Conservation (phyloP, 2,329 filamentous ascomycete genomes). For the Saccharata proteae region DNA sequence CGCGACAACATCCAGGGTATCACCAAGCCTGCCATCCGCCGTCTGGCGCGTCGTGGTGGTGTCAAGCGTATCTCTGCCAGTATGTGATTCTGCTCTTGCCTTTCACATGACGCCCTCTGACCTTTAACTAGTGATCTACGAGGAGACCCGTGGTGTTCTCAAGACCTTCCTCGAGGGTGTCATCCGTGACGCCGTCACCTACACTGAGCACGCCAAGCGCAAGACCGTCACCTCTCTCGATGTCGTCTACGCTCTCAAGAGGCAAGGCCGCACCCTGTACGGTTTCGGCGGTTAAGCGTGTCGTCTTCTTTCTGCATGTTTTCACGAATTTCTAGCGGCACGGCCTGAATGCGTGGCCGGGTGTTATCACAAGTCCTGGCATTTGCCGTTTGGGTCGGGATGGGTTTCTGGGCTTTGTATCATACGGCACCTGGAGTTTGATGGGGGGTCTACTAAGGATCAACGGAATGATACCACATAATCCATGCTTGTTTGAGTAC, state of each 20-base stretch:
- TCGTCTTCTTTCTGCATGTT: constrained; percentile 5
- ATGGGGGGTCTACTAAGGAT: constrained; percentile 7
- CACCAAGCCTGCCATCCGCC: constrained; percentile 42
- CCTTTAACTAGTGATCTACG: constrained; percentile 53
- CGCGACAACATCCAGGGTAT: constrained; percentile 45
- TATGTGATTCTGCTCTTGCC: constrained; percentile 17
- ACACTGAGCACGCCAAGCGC: constrained; percentile 71
- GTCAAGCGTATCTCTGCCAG: constrained; percentile 42
- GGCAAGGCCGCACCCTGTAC: constrained; percentile 63
- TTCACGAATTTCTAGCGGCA: constrained; percentile 9
- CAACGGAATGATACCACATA: constrained; percentile 9
- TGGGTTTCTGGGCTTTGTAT: constrained; percentile 9
- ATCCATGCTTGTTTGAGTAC: too few species aligned
- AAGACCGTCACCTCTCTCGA: constrained; percentile 63
- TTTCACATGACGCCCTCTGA: constrained; percentile 14
- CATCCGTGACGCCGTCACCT: constrained; percentile 66
- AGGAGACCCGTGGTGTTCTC: constrained; percentile 65
- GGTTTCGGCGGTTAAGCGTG: constrained; percentile 71
- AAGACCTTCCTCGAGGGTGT: constrained; percentile 69
- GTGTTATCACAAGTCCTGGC: constrained; percentile 6
- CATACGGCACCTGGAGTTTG: constrained; percentile 9
- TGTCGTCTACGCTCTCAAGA: constrained; percentile 52
- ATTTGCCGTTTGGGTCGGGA: constrained; percentile 6
- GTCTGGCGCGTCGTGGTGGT: constrained; percentile 42
- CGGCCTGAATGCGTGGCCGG: constrained; percentile 5